A percentile compares a stretch with the other conserved stretches of the same genome.
Conservation (phyloP, 1,284 basidiomycete genomes). For the Limonomyces culmigenus region DNA sequence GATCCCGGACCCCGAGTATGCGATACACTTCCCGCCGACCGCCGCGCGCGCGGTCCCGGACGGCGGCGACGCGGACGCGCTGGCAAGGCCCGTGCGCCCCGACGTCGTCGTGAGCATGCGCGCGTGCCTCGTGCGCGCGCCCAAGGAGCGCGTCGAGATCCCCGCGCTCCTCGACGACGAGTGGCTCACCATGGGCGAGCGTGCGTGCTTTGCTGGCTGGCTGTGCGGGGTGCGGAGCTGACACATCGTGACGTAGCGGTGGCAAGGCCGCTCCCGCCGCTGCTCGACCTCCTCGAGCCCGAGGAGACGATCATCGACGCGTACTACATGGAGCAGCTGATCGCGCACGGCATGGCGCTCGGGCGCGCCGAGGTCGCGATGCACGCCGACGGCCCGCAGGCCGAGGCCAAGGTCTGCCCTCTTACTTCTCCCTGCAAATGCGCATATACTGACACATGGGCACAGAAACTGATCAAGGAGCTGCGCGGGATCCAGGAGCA, state of each 20-base stretch:
- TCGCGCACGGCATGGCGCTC: conserved; percentile 46
- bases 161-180: conserved; percentile 52
- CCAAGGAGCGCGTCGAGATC: conserved; percentile 71
- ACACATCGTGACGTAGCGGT: conserved; percentile 1
- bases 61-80: conserved; percentile 28
- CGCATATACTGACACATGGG: too few relatives aligned
- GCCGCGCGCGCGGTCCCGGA: conserved; percentile 15
- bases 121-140: conserved; percentile 54
- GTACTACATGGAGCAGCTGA: conserved; percentile 54
- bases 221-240: too few relatives aligned
- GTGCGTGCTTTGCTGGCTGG: conserved; percentile 13
- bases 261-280: conserved; percentile 12
- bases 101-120: conserved; percentile 63
- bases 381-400: too few relatives aligned
- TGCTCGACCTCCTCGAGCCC: conserved; percentile 20
- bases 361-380: conserved; percentile 24
- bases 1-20: conserved; percentile 58
- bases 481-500: too few relatives aligned
- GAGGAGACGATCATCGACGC: conserved; percentile 60
- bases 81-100: conserved; percentile 43
- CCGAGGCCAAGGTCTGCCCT: too few relatives aligned
- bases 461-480: too few relatives aligned
- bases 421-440: too few relatives aligned
- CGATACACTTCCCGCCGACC: conserved; percentile 63
- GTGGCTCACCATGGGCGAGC: conserved; percentile 46